Base-by-base conservation (phyloP, 805 yeast species). In the Cyberlindnera veronae region DNA sequence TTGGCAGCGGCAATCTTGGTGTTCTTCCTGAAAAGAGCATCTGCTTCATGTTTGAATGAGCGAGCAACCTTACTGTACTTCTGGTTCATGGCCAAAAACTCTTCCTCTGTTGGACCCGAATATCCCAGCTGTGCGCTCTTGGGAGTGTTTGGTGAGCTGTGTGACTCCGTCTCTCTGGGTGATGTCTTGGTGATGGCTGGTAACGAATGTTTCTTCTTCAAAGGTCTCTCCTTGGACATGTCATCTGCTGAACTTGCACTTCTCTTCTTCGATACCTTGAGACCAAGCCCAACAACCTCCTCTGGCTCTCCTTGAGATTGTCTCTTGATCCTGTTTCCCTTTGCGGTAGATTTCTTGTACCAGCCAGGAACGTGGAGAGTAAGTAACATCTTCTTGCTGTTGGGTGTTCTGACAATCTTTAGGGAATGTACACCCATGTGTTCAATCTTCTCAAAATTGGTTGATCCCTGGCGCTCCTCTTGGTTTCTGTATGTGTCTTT, bases 31-130 rank as follows among this genome's bases (percentile, higher is more conserved):
- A 34, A 17, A 4, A 44, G 20, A 2, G 36, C 32, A 31, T 54
- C 58, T 4, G 49, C 60, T 19, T 35, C 37, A 31, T 53, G 56
- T 21, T 54, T 54, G 38, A 20, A 39, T 19, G 30, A 38, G 17
- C 30, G 34, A 3, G 54, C 54, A 19, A 40, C 21, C 10, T 28
- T 29, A 21, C 42, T n/a, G 15, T 15, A 39, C 21, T 38, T 32
- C 12, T 39, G 32, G 20, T 31, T 31, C 12, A 39, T 36, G 29
- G 39, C 12, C 3, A 23, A 18, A 19, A 36, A 32, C 19, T 19
- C 2, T 30, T 11, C 15, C 27, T n/a, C n/a, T 14, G 19, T 22
- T 19, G 9, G 18, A 8, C 24, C 16, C 6, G 36, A 12, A 10
- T 18, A 22, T 18, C 32, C 3, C 5, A 29, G n/a, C 6, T 33